Base-by-base conservation (phyloP, 352 stramenopile species). In the Phytophthora ramorum region DNA sequence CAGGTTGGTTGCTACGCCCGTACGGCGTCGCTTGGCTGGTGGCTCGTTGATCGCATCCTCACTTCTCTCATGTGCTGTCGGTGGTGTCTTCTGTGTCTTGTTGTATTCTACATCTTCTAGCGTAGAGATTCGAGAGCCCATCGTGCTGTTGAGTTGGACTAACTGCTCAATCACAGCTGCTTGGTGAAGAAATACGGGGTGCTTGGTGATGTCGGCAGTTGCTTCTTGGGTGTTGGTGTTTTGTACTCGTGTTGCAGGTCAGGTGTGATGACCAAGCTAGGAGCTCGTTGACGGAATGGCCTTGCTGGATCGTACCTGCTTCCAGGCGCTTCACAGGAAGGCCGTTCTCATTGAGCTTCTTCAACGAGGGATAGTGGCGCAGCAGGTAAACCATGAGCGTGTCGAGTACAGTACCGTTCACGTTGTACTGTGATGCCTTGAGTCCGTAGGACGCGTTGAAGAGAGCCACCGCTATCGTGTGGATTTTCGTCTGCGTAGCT, bases 351-450 rank as follows among this genome's bases (percentile, higher is more conserved):
- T 48, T 44, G 4, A 52, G 24, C 0, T 17, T 1, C 38, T 58
- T 65, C 57, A 58, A 37, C 12, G 24, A 22, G 35, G 37, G 47
- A 28, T 70, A 70, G 14, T 61, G 54, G 3, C 34, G 47, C 20
- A 70, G 19, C 37, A 71, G 55, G 24, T 62, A 52, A 22, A 22
- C 35, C 2, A 58, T 58, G 22, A 66, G 63, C 9, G 48, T 46
- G 0, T 71, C 49, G n/a, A 62, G 14, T n/a, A 66, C 63, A 12
- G 6, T 19, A 17, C 16, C 26, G 24, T 57, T 58, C 1, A 66
- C 44, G 24, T 66, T 66, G 35, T 62, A 55, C 30, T 46, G 24
- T 35, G 30, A 19, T 14, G 32, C 44, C 4, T 26, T 32, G 7
- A 71, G 55, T 4, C 41, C 34, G 10, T 37, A 38, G 1, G 26